Conservation (phyloP, 345 rosid genomes). For the Syzygium aqueum region DNA sequence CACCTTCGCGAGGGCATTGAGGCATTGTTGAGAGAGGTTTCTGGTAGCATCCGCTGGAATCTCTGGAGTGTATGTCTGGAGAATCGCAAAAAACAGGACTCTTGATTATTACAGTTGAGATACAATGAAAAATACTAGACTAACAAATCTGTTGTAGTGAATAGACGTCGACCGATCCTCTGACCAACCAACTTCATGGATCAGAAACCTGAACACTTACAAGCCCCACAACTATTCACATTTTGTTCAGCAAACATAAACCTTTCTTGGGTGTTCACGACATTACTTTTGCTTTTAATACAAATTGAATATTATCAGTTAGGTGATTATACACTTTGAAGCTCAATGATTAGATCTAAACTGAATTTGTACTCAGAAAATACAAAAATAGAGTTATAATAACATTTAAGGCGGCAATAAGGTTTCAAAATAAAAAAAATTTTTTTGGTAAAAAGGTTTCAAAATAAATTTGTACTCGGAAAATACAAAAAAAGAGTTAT, state of each 20-base stretch:
- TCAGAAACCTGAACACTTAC: not conserved
- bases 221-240: not conserved
- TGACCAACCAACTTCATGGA: not conserved
- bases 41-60: conserved; percentile 95
- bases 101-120: not conserved
- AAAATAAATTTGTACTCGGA: not conserved
- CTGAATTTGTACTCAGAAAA: not conserved
- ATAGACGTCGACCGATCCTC: not conserved
- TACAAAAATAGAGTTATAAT: not conserved
- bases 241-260: not conserved
- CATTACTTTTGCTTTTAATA: not conserved
- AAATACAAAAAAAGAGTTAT: not conserved
- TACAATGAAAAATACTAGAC: not conserved
- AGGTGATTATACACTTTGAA: not conserved
- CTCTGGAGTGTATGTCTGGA: conserved; percentile 81
- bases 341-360: not conserved
- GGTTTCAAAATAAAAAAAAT: not conserved
- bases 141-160: not conserved
- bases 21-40: conserved; percentile 81
- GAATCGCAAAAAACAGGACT: not conserved
- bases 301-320: not conserved
- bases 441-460: no score
- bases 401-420: not conserved
- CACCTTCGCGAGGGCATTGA: conserved; percentile 76
- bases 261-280: not conserved